Conservation (phyloP, 306 rosid genomes). For the Quercus bicolor region DNA sequence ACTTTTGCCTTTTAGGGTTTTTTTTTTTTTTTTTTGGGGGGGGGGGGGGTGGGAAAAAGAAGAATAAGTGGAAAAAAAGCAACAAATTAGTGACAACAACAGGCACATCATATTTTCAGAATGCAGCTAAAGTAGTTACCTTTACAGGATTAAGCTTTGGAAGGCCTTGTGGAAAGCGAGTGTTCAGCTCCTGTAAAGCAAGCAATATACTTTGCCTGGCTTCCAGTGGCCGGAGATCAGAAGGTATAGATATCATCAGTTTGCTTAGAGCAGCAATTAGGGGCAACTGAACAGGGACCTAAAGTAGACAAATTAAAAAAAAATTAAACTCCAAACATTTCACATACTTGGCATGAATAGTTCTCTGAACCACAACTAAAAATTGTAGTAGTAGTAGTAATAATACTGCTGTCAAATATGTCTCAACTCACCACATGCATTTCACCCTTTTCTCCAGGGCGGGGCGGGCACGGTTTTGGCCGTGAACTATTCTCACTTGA, state of each 20-base stretch:
- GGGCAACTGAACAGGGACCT: conserved; percentile 96
- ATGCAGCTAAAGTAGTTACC: conserved; percentile 46
- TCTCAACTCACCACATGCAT: conserved; percentile 89
- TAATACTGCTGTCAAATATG: neutral
- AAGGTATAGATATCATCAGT: conserved; percentile 74
- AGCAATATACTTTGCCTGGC: conserved; percentile 93
- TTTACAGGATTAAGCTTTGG: conserved; percentile 92
- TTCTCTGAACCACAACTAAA: neutral
- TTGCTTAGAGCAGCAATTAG: conserved; percentile 80
- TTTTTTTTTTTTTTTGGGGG: neutral
- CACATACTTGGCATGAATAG: conserved; percentile 1
- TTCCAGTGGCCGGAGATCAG: conserved; percentile 93
- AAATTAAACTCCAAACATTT: conserved; percentile 10
- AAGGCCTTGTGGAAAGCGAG: conserved; percentile 90
- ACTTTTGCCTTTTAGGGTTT: neutral
- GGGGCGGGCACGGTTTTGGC: conserved; percentile 94
- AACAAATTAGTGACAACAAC: conserved; percentile 11
- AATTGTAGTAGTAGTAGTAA: neutral
- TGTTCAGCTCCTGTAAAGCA: conserved; percentile 82
- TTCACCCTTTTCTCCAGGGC: conserved; percentile 96
- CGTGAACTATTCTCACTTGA: conserved; percentile 71
- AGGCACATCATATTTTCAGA: conserved; percentile 13
- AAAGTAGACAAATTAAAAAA: conserved; percentile 17
- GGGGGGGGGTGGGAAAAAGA: neutral
- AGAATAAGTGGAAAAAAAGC: neutral